phyloP scores from a whole-genome alignment of 768 basidiomycete species.

The Pleurotus citrinopileatus region DNA sequence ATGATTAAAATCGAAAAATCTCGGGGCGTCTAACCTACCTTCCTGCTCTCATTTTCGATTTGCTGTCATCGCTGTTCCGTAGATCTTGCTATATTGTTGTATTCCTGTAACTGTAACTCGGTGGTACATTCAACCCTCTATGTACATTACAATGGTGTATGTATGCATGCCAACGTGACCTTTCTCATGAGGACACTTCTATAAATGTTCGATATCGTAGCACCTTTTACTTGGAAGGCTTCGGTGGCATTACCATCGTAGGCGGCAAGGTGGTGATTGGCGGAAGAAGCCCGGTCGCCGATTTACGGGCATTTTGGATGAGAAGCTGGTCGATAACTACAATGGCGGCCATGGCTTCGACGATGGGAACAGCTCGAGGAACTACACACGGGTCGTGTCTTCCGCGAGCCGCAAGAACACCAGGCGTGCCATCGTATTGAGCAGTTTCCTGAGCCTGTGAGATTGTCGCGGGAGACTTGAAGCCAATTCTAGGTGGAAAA shows the following conservation, averaged over 20 bases:
- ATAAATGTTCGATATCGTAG: neutral
- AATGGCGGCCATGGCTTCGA: constrained; percentile 95
- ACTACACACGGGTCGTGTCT: constrained; percentile 98
- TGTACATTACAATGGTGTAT: constrained; percentile 2
- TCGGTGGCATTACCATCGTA: constrained; percentile 78
- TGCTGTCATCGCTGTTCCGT: neutral
- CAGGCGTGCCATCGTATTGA: constrained; percentile 89
- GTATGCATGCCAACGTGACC: neutral
- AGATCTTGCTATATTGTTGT: neutral
- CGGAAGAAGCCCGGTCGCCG: constrained; percentile 77
- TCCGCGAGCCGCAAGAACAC: constrained; percentile 86
- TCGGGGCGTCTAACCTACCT: too few species aligned
- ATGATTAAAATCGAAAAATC: constrained; percentile 29
- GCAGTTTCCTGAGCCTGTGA: constrained; percentile 88
- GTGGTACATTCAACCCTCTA: neutral
- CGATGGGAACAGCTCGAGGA: constrained; percentile 94
- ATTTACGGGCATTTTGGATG: constrained; percentile 80
- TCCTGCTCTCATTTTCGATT: neutral
- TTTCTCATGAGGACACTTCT: neutral
- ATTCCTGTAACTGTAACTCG: neutral
- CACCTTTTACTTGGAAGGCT: neutral
- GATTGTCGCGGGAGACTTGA: constrained; percentile 99
- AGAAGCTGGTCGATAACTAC: constrained; percentile 94
- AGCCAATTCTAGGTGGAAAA: constrained; percentile 64
- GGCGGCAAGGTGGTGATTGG: constrained; percentile 86